Conservation (phyloP, 768 basidiomycete species). For the Amanita brunnescens region DNA sequence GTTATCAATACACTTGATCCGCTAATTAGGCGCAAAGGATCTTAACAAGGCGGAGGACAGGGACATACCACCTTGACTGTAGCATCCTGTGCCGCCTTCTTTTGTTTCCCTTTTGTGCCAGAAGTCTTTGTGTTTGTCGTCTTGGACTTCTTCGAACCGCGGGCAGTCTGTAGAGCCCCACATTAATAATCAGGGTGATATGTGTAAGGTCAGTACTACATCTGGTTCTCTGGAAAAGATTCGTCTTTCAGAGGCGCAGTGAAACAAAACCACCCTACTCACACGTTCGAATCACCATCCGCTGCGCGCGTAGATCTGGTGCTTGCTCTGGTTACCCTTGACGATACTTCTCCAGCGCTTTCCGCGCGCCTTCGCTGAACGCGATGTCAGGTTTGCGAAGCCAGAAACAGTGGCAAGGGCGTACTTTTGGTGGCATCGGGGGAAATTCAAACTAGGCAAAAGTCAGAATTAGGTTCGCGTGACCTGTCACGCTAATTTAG, state of each 20-base stretch:
- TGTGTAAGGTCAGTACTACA: background rate
- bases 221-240: background rate
- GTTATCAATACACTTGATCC: slow-evolving; percentile 2
- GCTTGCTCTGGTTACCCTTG: slow-evolving; percentile 35
- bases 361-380: slow-evolving; percentile 53
- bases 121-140: slow-evolving; percentile 11
- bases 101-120: slow-evolving; percentile 12
- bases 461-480: slow-evolving; percentile 12
- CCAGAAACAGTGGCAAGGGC: slow-evolving; percentile 1
- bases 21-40: background rate
- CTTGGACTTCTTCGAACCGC: slow-evolving; percentile 31
- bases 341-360: slow-evolving; percentile 22
- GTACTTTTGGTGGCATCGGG: slow-evolving; percentile 31
- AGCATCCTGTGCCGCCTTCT: background rate
- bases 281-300: slow-evolving; percentile 9
- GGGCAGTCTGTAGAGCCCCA: background rate
- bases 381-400: background rate
- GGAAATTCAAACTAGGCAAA: slow-evolving; percentile 8
- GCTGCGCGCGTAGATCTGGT: slow-evolving; percentile 32
- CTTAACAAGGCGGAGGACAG: background rate
- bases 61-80: background rate
- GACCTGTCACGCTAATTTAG: slow-evolving; percentile 15
- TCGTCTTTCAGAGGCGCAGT: background rate
- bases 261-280: background rate
- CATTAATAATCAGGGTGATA: background rate